Percentiles rank a stretch among this genome's conserved stretches.
These are phyloP conservation scores for Neurospora tetrasperma DNA, from an alignment of 495 filamentous ascomycete genomes.

Conservation along the genomic window DNA sequence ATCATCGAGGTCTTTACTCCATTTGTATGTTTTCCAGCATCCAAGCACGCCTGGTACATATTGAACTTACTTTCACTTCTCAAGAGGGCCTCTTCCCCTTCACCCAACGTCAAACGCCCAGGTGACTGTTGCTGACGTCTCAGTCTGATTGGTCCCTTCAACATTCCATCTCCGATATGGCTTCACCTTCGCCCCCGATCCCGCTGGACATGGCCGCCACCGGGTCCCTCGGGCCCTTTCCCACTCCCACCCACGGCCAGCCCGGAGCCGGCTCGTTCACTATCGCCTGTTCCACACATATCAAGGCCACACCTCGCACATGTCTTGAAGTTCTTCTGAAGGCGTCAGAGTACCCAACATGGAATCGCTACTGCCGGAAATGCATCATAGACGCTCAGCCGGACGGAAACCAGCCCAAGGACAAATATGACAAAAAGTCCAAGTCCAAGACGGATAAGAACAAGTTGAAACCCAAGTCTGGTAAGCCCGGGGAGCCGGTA, in stretches of 20 bases:
- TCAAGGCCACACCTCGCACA: slow-evolving; percentile 19
- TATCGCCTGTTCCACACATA: slow-evolving; percentile 19
- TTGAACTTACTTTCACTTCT: not conserved
- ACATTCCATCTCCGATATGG: not conserved
- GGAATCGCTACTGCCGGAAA: slow-evolving; percentile 27
- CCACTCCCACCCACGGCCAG: slow-evolving; percentile 22
- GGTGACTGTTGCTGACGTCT: not conserved
- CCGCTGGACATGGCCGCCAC: slow-evolving; percentile 2
- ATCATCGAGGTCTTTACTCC: not conserved
- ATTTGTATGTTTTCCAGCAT: not conserved
- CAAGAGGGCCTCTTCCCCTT: not conserved
- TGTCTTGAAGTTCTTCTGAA: slow-evolving; percentile 20
- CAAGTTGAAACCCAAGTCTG: not conserved
- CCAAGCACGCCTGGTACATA: not conserved
- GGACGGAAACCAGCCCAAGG: not conserved
- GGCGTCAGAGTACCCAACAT: slow-evolving; percentile 19
- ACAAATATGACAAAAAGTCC: not conserved
- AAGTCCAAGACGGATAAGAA: not conserved
- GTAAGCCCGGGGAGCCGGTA: not conserved
- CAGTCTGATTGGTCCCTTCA: not conserved
- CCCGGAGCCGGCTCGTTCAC: slow-evolving; percentile 17
- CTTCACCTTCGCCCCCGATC: not conserved
- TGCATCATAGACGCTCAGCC: slow-evolving; percentile 16
- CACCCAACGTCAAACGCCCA: not conserved
- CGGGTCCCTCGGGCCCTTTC: slow-evolving; percentile 5